These are phyloP conservation scores for Teratosphaeria gauchensis DNA, from an alignment of 2,329 filamentous ascomycete species.

Conservation along the genomic window DNA sequence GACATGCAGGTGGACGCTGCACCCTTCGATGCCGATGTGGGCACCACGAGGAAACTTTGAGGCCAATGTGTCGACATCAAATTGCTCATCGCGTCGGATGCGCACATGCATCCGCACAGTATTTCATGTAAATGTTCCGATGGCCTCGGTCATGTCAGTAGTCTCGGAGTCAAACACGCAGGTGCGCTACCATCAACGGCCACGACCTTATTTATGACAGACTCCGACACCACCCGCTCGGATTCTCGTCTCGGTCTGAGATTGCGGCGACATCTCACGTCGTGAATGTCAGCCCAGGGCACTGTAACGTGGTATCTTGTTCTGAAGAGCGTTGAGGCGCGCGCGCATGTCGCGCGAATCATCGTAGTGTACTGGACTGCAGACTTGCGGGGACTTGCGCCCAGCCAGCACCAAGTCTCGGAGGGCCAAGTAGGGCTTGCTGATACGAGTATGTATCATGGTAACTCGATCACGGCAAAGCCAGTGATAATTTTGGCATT, in stretches of 20 bases:
- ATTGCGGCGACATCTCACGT: neutral
- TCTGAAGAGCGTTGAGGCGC: neutral
- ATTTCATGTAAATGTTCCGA: neutral
- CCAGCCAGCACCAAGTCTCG: neutral
- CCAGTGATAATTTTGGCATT: neutral
- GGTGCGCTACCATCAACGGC: neutral
- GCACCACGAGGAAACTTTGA: neutral
- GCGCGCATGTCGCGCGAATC: neutral
- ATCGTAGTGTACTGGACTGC: neutral
- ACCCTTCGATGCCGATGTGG: neutral
- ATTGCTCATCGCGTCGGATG: neutral
- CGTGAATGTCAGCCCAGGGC: neutral
- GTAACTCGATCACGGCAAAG: neutral
- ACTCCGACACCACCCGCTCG: neutral
- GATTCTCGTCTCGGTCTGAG: neutral
- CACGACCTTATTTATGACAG: neutral
- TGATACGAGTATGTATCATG: neutral
- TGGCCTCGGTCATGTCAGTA: neutral
- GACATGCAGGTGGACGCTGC: neutral
- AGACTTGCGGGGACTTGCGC: neutral
- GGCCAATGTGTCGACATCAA: neutral
- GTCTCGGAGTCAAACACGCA: neutral
- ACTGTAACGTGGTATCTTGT: neutral
- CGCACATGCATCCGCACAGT: neutral
- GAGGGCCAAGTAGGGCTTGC: neutral